These are phyloP conservation scores for Xylaria curta DNA, from an alignment of 495 filamentous ascomycete genomes.

Conservation along the genomic window DNA sequence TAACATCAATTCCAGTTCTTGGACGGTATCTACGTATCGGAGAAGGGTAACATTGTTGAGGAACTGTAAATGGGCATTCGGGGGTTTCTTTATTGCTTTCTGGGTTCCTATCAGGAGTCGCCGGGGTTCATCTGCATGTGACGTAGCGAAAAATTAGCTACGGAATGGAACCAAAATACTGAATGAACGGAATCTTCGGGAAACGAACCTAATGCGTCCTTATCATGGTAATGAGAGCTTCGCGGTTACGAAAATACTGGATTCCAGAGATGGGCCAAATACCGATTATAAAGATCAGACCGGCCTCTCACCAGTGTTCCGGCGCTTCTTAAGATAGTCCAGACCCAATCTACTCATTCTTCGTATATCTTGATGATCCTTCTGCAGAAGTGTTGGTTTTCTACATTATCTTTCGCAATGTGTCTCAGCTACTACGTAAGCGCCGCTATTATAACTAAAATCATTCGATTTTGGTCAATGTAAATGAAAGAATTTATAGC, in stretches of 20 bases:
- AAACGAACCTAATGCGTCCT: slow-evolving; percentile 27
- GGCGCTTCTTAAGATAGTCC: slow-evolving; percentile 12
- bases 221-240: slow-evolving; percentile 14
- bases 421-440: background rate
- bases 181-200: slow-evolving; percentile 37
- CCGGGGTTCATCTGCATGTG: slow-evolving; percentile 66
- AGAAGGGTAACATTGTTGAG: slow-evolving; percentile 90
- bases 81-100: slow-evolving; percentile 49
- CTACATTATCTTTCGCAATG: background rate
- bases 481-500: background rate
- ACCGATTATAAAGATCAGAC: slow-evolving; percentile 14
- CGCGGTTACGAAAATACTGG: slow-evolving; percentile 21
- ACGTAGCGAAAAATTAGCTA: slow-evolving; percentile 58
- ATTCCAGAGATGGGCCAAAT: slow-evolving; percentile 16
- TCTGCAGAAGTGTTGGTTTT: background rate
- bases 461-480: background rate
- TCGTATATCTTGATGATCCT: slow-evolving; percentile 12
- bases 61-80: slow-evolving; percentile 52
- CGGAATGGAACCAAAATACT: slow-evolving; percentile 53
- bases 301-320: slow-evolving; percentile 15
- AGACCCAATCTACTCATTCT: slow-evolving; percentile 13
- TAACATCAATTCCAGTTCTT: slow-evolving; percentile 73
- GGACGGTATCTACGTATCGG: slow-evolving; percentile 99
- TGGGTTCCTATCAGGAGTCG: slow-evolving; percentile 51
- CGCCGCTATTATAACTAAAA: background rate